phyloP scores from a whole-genome alignment of 2,329 filamentous ascomycete species.

The Aspergillus floridensis region DNA sequence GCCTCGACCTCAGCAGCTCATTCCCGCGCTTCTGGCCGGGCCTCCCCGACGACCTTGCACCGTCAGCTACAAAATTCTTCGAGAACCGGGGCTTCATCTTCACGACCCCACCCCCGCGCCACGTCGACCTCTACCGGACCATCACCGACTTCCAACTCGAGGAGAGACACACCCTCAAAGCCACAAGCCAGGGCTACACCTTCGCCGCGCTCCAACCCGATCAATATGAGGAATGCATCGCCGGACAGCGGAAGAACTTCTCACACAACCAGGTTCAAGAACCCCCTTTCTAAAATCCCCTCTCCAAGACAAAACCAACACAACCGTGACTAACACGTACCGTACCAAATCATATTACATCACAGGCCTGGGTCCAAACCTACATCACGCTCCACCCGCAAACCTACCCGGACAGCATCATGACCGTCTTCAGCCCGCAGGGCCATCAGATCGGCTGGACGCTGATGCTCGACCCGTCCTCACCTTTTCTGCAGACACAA shows the following conservation, averaged over 20 bases:
- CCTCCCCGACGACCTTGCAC: conserved; percentile 40
- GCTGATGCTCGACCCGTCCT: conserved; percentile 41
- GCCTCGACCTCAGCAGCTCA: conserved; percentile 27
- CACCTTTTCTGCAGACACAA: conserved; percentile 27
- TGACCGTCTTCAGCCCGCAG: conserved; percentile 41
- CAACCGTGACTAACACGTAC: background rate
- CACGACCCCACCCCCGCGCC: conserved; percentile 21
- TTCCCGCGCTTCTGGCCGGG: conserved; percentile 50
- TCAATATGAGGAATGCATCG: conserved; percentile 40
- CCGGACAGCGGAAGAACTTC: conserved; percentile 41
- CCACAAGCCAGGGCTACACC: conserved; percentile 34
- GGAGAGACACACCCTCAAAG: conserved; percentile 35
- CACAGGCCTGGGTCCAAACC: conserved; percentile 43
- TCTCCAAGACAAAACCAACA: background rate
- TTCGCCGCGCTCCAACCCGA: conserved; percentile 38
- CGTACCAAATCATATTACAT: too few relatives aligned
- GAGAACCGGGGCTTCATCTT: conserved; percentile 42
- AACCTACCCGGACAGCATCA: conserved; percentile 40
- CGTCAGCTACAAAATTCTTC: conserved; percentile 39
- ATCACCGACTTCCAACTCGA: conserved; percentile 37
- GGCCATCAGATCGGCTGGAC: conserved; percentile 47
- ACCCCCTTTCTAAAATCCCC: background rate
- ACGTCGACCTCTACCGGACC: conserved; percentile 43
- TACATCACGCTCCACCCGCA: conserved; percentile 37
- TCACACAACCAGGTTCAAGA: conserved; percentile 34